These are phyloP conservation scores for Amaranthus cruentus DNA, from an alignment of 148 eudicot genomes.

Conservation along the genomic window DNA sequence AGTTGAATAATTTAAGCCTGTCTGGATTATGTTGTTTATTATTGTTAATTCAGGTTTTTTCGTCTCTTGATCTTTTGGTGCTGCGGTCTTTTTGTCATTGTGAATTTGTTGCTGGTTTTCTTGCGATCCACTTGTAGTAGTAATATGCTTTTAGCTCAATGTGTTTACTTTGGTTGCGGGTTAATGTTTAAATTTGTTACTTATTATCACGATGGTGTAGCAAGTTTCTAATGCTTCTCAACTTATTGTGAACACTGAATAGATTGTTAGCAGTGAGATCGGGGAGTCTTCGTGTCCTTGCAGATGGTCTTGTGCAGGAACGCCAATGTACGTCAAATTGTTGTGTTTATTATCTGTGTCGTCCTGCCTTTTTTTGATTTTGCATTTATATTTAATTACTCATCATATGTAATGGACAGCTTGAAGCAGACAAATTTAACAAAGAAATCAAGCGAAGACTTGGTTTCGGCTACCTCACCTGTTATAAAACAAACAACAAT, in stretches of 20 bases:
- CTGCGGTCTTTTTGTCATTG: neutral
- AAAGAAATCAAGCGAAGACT: constrained; percentile 13
- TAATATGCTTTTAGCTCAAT: neutral
- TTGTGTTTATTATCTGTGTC: neutral
- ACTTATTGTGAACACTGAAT: constrained; percentile 26
- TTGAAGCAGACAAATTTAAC: constrained; percentile 8
- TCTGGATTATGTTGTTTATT: neutral
- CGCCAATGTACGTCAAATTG: constrained; percentile 20
- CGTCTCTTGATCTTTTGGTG: neutral
- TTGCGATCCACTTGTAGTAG: neutral
- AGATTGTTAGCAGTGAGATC: constrained; percentile 19
- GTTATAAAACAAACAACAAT: constrained; percentile 10
- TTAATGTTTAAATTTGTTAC: neutral
- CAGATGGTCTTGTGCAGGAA: constrained; percentile 14
- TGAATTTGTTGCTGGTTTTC: neutral
- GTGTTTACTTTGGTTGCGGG: neutral
- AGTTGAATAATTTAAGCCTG: neutral
- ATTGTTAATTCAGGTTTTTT: neutral
- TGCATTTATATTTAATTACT: neutral
- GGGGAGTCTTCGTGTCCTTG: constrained; percentile 16
- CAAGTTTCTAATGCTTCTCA: constrained; percentile 13
- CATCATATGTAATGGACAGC: constrained; percentile 20
- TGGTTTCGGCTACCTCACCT: constrained; percentile 14
- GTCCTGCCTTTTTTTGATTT: neutral
- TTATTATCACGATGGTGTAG: neutral